phyloP scores from a whole-genome alignment of 1,284 basidiomycete genomes.

The Fomes fomentarius region DNA sequence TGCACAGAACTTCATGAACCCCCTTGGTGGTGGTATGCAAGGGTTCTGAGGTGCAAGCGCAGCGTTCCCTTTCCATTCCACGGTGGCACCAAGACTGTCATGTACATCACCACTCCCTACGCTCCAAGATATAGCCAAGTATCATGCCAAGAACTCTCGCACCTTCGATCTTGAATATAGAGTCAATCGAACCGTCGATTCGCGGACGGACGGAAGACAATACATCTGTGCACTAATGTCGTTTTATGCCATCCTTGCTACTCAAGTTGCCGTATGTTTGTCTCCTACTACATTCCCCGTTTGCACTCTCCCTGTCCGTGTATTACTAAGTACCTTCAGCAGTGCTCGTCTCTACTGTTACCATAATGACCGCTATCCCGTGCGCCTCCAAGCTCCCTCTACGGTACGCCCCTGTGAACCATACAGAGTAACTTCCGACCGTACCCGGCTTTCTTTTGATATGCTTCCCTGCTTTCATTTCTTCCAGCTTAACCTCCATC shows the following conservation, averaged over 20 bases:
- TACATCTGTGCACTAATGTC: constrained; percentile 25
- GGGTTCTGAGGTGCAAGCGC: constrained; percentile 28
- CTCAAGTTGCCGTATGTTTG: constrained; percentile 7
- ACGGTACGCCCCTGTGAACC: constrained; percentile 14
- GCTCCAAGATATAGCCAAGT: background rate
- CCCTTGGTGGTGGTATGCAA: constrained; percentile 44
- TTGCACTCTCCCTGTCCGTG: constrained; percentile 13
- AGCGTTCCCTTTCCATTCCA: background rate
- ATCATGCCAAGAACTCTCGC: constrained; percentile 1
- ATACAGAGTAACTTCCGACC: constrained; percentile 11
- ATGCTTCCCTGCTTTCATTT: constrained; percentile 7
- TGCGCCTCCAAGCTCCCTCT: constrained; percentile 7
- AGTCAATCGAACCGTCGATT: constrained; percentile 15
- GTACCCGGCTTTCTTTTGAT: too few species aligned
- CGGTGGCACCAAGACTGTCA: too few species aligned
- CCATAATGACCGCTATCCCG: constrained; percentile 13
- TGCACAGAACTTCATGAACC: constrained; percentile 60
- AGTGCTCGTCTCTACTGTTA: constrained; percentile 20
- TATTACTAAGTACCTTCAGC: constrained; percentile 25
- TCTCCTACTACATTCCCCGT: background rate
- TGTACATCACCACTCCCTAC: constrained; percentile 17
- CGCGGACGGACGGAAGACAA: constrained; percentile 20
- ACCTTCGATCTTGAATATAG: constrained; percentile 26
- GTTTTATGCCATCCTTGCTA: constrained; percentile 22
- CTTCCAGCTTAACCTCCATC: constrained; percentile 21